Conservation (phyloP, 23 red algal genomes). For the Chondrus crispus region DNA sequence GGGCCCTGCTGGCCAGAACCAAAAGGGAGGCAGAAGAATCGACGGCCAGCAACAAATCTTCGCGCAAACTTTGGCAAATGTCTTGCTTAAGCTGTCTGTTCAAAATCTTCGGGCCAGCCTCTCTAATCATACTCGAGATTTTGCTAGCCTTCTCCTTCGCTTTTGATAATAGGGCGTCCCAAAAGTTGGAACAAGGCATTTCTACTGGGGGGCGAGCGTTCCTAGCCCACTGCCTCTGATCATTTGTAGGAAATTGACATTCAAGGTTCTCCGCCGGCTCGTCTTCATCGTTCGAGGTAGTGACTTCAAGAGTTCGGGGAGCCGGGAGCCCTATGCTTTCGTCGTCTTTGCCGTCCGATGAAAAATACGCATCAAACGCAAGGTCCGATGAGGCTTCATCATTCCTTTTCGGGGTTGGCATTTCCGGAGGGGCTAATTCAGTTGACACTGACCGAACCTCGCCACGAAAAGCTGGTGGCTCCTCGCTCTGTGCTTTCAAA, state of each 20-base stretch:
- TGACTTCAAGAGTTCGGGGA: background rate
- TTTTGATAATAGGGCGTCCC: background rate
- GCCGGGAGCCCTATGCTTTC: too few relatives aligned
- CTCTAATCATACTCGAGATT: background rate
- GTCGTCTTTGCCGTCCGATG: too few relatives aligned
- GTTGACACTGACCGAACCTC: too few relatives aligned
- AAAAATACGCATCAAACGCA: too few relatives aligned
- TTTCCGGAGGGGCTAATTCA: too few relatives aligned
- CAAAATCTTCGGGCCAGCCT: conserved; percentile 20
- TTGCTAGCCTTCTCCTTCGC: background rate
- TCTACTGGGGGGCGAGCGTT: background rate
- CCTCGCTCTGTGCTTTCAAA: too few relatives aligned
- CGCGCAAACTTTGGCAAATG: conserved; percentile 18
- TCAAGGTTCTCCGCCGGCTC: background rate
- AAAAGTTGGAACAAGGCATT: background rate
- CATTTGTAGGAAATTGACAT: background rate
- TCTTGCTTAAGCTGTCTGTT: conserved; percentile 32
- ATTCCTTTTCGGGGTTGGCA: too few relatives aligned
- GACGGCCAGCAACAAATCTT: conserved; percentile 35
- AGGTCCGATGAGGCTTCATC: too few relatives aligned
- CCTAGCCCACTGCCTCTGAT: background rate
- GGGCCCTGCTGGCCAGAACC: background rate
- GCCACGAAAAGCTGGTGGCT: too few relatives aligned
- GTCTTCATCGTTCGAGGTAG: background rate
- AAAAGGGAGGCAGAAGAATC: background rate